phyloP scores from a whole-genome alignment of 306 rosid genomes.

The Cucurbita maxima region DNA sequence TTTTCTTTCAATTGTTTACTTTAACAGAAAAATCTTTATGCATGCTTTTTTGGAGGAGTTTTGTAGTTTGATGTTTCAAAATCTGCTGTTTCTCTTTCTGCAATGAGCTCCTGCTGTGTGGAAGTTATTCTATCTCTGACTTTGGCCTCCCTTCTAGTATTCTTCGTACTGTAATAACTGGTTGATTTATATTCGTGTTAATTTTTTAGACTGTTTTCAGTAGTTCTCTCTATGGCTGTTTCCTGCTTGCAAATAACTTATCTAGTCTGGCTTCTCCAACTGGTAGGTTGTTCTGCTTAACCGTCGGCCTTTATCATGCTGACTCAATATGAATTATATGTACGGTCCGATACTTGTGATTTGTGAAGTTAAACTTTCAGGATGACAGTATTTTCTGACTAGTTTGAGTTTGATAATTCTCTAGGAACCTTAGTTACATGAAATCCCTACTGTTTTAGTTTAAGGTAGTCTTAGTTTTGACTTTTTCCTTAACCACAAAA shows the following conservation, averaged over 20 bases:
- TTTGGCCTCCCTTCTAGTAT: neutral
- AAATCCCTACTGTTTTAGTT: neutral
- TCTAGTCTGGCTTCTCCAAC: neutral
- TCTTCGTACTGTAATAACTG: neutral
- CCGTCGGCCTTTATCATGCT: neutral
- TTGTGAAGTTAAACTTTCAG: neutral
- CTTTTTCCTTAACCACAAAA: neutral
- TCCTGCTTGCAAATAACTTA: neutral
- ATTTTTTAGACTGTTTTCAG: neutral
- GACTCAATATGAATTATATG: neutral
- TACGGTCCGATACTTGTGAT: neutral
- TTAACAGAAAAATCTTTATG: neutral
- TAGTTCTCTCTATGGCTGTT: neutral
- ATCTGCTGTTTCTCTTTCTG: neutral
- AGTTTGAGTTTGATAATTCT: neutral
- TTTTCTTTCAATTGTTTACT: neutral
- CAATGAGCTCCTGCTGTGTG: neutral
- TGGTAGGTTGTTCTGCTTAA: neutral
- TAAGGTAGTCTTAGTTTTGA: neutral
- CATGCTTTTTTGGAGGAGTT: neutral
- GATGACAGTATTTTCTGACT: neutral
- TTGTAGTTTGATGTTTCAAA: neutral
- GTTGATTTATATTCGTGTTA: neutral
- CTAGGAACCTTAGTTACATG: neutral
- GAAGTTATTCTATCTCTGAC: neutral